Conservation (phyloP, 2,329 filamentous ascomycete genomes). For the Zopfia rhizophila region DNA sequence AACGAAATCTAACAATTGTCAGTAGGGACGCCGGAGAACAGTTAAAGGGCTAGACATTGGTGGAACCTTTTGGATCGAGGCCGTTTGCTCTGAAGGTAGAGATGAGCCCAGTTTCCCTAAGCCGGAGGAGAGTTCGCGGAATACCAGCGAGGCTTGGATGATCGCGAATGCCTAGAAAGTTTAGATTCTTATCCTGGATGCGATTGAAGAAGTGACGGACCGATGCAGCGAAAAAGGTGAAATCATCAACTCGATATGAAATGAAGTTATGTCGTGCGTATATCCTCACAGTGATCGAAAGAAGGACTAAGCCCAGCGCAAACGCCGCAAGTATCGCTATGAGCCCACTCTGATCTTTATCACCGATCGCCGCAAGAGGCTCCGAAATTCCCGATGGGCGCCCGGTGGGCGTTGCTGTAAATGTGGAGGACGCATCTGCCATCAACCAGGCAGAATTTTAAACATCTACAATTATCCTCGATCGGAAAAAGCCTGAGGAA, state of each 20-base stretch:
- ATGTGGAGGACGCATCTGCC: background rate
- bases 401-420: too few species aligned
- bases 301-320: slow-evolving; percentile 18
- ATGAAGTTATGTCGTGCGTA: slow-evolving; percentile 11
- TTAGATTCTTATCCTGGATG: background rate
- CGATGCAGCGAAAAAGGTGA: slow-evolving; percentile 15
- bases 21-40: too few species aligned
- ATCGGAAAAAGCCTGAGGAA: background rate
- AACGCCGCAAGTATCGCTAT: slow-evolving; percentile 28
- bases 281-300: slow-evolving; percentile 14
- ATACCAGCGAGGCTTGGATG: slow-evolving; percentile 16
- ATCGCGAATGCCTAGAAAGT: slow-evolving; percentile 10
- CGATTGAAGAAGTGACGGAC: slow-evolving; percentile 2
- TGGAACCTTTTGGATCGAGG: slow-evolving; percentile 8
- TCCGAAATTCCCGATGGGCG: slow-evolving; percentile 5
- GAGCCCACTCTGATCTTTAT: slow-evolving; percentile 18
- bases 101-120: slow-evolving; percentile 5
- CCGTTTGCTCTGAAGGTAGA: slow-evolving; percentile 4
- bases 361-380: slow-evolving; percentile 9
- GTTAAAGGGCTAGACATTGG: background rate
- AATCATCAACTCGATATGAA: slow-evolving; percentile 15
- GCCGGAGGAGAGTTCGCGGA: slow-evolving; percentile 9
- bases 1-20: slow-evolving; percentile 6
- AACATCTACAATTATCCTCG: slow-evolving; percentile 1
- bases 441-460: background rate